Evolutionary conservation across 2,329 filamentous ascomycete genomes (phyloP), one percentile per base, ranked within the genome.

Genomic region (Amylocarpus encephaloides): DNA sequence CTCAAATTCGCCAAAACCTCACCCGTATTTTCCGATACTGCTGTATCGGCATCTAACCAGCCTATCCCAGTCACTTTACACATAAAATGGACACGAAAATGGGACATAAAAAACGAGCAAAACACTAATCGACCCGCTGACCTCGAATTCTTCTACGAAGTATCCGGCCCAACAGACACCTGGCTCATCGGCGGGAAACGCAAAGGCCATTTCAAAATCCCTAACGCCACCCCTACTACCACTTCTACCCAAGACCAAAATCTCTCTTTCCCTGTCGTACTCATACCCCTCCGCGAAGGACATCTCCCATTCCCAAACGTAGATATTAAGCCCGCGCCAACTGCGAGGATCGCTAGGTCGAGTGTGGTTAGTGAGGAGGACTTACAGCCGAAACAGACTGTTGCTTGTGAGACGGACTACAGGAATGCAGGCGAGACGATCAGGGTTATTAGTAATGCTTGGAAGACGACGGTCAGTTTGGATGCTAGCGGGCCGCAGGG

Each of bases 101-200:
- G 82, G 82, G 77, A 83, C 56, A 79, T 75, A 0, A 66, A 66
- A 1, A 54, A 64, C 9, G 56, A 64, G 3, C 46, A 61, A 13
- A 64, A 64, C 15, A 39, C 47, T 12, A 22, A 35, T 22, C 36
- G 52, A 40, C 29, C 48, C 30, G 50, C 60, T 18, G 74, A 80
- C 18, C 72, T 90, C 1, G 82, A 90, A 55, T 95, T 95, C 63
- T 82, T 84, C 57, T 94, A 93, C 67, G 91, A 95, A 59, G 75
- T 97, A 18, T 80, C 82, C 12, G 84, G 85, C 1, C 80, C 83
- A 13, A 71, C 78, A 1, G 89, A 92, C 35, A 76, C 80, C 0
- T 97, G 92, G 92, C 78, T 96, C 1, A 72, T 97, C 2, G 91
- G 89, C 18, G 92, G 91, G 0, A 81, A 85, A 39, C 78, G 87